Base-by-base conservation (phyloP, 2,329 filamentous ascomycete genomes). In the Mariannaea sp. region DNA sequence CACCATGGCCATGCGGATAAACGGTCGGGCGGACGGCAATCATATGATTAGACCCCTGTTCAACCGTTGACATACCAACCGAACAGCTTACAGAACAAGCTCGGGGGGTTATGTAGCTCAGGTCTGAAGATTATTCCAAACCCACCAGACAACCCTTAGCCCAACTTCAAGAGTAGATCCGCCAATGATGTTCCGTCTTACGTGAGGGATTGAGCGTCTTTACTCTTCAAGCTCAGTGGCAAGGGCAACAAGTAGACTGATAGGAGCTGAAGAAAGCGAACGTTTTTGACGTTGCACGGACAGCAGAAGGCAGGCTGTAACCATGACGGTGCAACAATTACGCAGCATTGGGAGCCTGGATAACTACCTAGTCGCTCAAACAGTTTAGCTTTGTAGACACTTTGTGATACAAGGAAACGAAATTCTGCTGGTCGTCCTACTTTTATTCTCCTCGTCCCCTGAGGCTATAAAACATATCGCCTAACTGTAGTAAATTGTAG, bases 131-230 rank as follows among this genome's bases (percentile, higher is more conserved):
- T 35, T n/a, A 26, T 36, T 10, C 33, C 29, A 20, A 26, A 12
- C 14, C 22, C 14, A 20, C 22, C 16, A 20, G 26, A 38, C n/a
- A 14, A 17, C 7, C n/a, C 29, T 30, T 13, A 20, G 14, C 39
- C 20, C 30, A 48, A 43, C 42, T 43, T 51, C 32, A 29, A 43
- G 42, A 51, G 42, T 20, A 41, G 20, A 19, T 29, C 33, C 16
- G 27, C 33, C 33, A 17, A n/a, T 27, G 12, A 22, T 26, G 13
- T 6, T n/a, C 36, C n/a, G 8, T 8, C 20, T 19, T 30, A 17
- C 19, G 13, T 48, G 19, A 17, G 12, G 5, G 12, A 5, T 39
- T 38, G 16, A 16, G 1, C 2, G n/a, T 36, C n/a, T 44, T 36
- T 45, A 6, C 3, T 5, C 14, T 29, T 47, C 32, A 19, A 24